A percentile compares a stretch with the other conserved stretches of the same genome.
Conservation (phyloP, 345 rosid species). For the Salix koriyanagi region DNA sequence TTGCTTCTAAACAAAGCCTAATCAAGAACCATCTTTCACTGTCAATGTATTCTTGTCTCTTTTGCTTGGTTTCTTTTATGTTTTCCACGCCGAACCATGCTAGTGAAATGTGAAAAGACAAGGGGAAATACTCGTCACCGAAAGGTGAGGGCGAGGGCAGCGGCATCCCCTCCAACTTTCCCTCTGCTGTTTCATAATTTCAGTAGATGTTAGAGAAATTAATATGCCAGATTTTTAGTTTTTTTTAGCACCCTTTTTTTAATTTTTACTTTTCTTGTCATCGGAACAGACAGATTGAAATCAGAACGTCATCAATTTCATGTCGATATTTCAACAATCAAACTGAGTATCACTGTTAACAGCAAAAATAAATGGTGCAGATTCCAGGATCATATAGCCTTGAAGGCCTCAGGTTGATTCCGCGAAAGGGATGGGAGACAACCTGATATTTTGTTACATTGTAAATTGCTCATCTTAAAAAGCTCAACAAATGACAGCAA, state of each 20-base stretch:
- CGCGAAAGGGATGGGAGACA: background rate
- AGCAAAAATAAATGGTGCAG: slow-evolving; percentile 19
- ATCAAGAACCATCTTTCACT: background rate
- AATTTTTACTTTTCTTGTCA: background rate
- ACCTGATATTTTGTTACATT: slow-evolving; percentile 10
- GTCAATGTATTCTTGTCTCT: background rate
- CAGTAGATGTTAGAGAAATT: no score
- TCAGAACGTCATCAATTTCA: background rate
- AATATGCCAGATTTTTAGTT: no score
- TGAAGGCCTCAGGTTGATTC: no score
- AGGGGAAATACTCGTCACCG: background rate
- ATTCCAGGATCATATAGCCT: no score
- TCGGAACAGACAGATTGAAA: slow-evolving; percentile 1
- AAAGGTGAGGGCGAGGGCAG: background rate
- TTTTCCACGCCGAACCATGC: background rate
- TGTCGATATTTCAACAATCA: background rate
- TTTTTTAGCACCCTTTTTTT: background rate
- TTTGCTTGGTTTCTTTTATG: background rate
- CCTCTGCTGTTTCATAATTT: background rate
- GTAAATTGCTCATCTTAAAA: slow-evolving; percentile 13
- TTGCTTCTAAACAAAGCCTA: background rate
- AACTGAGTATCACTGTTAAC: no score
- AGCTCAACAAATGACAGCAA: slow-evolving; percentile 22
- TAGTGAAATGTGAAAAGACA: background rate
- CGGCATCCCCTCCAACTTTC: background rate